These are phyloP conservation scores for Geoglossum cookeanum DNA, from an alignment of 2,329 filamentous ascomycete species.

Conservation along the genomic window DNA sequence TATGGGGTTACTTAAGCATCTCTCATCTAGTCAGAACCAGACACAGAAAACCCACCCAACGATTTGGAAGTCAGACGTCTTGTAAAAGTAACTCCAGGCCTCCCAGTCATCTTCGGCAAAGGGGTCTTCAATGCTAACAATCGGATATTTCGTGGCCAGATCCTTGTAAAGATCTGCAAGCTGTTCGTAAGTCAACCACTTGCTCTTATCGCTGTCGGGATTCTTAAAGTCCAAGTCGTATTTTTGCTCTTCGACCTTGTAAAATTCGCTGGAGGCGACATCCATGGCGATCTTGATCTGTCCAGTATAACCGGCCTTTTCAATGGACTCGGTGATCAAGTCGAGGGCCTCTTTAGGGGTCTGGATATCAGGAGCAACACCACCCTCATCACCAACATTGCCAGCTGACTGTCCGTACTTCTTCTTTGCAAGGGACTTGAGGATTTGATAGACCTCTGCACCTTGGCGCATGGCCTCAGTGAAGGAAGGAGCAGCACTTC, in stretches of 20 bases:
- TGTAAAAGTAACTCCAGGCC: constrained; percentile 99
- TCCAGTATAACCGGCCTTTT: constrained; percentile 87
- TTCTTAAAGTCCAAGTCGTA: constrained; percentile 99
- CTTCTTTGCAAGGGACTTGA: constrained; percentile 96
- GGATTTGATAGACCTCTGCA: constrained; percentile 93
- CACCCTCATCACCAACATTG: constrained; percentile 98
- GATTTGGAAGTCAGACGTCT: constrained; percentile 95
- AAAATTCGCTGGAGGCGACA: constrained; percentile 97
- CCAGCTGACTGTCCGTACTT: constrained; percentile 97
- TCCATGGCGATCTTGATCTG: constrained; percentile 98
- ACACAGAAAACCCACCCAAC: constrained; percentile 40
- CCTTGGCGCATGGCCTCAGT: constrained; percentile 91
- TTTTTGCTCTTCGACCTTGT: constrained; percentile 94
- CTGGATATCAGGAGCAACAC: constrained; percentile 97
- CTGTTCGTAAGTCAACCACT: constrained; percentile 98
- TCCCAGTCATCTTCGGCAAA: constrained; percentile 99
- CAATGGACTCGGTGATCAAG: constrained; percentile 86
- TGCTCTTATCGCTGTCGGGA: constrained; percentile 82
- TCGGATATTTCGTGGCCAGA: constrained; percentile 87
- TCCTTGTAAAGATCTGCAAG: constrained; percentile 80
- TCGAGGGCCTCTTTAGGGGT: constrained; percentile 90
- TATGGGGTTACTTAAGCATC: constrained; percentile 2
- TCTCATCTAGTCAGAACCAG: not conserved
- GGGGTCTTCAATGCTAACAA: constrained; percentile 96
- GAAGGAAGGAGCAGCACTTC: constrained; percentile 68